Conservation (phyloP, 495 filamentous ascomycete species). For the Aspergillus haitiensis region DNA sequence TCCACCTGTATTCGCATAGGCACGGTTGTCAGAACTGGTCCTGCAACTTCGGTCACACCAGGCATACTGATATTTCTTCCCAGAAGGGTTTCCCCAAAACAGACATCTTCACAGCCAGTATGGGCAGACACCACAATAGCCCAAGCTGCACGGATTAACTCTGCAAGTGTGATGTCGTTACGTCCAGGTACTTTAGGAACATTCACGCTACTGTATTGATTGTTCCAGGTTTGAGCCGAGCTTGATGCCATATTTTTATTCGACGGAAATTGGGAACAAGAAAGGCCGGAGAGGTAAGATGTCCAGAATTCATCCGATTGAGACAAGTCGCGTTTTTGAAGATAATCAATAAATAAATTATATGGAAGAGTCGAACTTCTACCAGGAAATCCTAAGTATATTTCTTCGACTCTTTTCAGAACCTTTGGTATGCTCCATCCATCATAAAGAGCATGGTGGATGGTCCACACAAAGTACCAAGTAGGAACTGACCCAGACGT, state of each 20-base stretch:
- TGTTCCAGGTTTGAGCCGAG: slow-evolving; percentile 34
- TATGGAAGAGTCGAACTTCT: slow-evolving; percentile 32
- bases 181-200: slow-evolving; percentile 23
- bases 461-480: slow-evolving; percentile 58
- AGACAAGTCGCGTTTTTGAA: slow-evolving; percentile 34
- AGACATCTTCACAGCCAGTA: slow-evolving; percentile 49
- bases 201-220: slow-evolving; percentile 30
- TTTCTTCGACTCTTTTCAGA: slow-evolving; percentile 55
- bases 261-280: slow-evolving; percentile 26
- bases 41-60: slow-evolving; percentile 52
- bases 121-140: slow-evolving; percentile 48
- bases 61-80: slow-evolving; percentile 53
- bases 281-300: slow-evolving; percentile 30
- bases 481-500: slow-evolving; percentile 25
- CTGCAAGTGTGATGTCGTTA: slow-evolving; percentile 46
- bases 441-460: slow-evolving; percentile 73
- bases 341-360: slow-evolving; percentile 45
- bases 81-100: slow-evolving; percentile 57
- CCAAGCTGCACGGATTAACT: slow-evolving; percentile 56
- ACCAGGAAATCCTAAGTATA: slow-evolving; percentile 29
- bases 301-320: slow-evolving; percentile 49
- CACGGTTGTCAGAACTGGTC: slow-evolving; percentile 55
- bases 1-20: slow-evolving; percentile 49
- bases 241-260: slow-evolving; percentile 31
- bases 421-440: slow-evolving; percentile 64